phyloP scores from a whole-genome alignment of 1,284 basidiomycete genomes.

The Leucocoprinus gongylophorus region DNA sequence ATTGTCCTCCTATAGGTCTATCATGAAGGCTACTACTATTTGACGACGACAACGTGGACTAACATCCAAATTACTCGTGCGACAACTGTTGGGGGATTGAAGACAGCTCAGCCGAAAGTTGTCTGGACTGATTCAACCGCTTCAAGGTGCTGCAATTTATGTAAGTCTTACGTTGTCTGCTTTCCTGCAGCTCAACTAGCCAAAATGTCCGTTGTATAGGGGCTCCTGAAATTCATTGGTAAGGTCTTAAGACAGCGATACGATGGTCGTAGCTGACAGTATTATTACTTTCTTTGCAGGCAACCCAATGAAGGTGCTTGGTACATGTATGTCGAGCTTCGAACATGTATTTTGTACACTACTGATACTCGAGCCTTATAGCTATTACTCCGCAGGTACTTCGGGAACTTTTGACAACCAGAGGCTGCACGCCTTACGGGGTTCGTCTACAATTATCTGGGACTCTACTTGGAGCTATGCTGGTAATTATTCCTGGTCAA shows the following conservation, averaged over 20 bases:
- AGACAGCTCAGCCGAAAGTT: slow-evolving; percentile 31
- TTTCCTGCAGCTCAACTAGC: neutral
- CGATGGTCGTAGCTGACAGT: neutral
- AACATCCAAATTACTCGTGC: slow-evolving; percentile 34
- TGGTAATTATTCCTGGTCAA: slow-evolving; percentile 10
- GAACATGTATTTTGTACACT: neutral
- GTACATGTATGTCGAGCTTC: slow-evolving; percentile 24
- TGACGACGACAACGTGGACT: slow-evolving; percentile 35
- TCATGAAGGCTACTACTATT: slow-evolving; percentile 17
- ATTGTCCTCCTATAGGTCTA: neutral
- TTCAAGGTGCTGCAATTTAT: slow-evolving; percentile 34
- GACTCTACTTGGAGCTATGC: slow-evolving; percentile 31
- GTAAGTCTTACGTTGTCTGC: slow-evolving; percentile 8
- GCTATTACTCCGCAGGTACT: slow-evolving; percentile 34
- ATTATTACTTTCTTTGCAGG: slow-evolving; percentile 13
- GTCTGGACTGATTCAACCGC: slow-evolving; percentile 32
- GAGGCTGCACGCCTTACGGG: slow-evolving; percentile 28
- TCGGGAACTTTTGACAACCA: slow-evolving; percentile 30
- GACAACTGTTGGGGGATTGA: slow-evolving; percentile 32
- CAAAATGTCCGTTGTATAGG: slow-evolving; percentile 15
- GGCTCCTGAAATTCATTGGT: slow-evolving; percentile 33
- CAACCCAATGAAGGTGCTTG: slow-evolving; percentile 25
- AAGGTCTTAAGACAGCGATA: neutral
- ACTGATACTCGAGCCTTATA: slow-evolving; percentile 9
- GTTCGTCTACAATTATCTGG: slow-evolving; percentile 31